Percentiles rank a stretch among this genome's conserved stretches.
Conservation (phyloP, 164 flowering plant genomes). For the Stephania cephalantha region DNA sequence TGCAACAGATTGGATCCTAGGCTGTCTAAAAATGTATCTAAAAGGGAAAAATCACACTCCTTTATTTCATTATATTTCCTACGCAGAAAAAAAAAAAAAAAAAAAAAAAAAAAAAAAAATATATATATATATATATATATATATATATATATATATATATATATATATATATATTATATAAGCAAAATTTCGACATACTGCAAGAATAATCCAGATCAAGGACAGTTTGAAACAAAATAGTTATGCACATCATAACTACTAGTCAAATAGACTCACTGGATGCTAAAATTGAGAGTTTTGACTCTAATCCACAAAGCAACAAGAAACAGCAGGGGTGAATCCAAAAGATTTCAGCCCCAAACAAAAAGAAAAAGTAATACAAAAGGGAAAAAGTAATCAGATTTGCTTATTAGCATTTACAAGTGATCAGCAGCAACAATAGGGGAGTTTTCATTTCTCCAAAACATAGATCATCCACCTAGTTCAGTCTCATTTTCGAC, state of each 20-base stretch:
- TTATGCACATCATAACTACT: background rate
- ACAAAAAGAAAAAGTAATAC: background rate
- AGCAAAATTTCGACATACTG: background rate
- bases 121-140: background rate
- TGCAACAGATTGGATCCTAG: background rate
- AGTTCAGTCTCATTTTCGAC: conserved; percentile 12
- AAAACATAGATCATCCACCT: conserved; percentile 7
- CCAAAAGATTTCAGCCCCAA: background rate
- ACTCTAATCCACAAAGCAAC: background rate
- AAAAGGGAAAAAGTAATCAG: background rate
- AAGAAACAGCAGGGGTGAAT: conserved; percentile 1
- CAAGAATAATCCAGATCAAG: too few relatives aligned
- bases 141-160: background rate
- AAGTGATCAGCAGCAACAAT: conserved; percentile 10
- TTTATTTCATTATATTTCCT: background rate
- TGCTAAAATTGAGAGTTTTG: background rate
- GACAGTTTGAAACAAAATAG: background rate
- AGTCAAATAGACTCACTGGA: background rate
- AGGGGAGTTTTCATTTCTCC: conserved; percentile 6
- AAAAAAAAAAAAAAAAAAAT: too few relatives aligned
- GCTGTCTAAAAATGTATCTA: background rate
- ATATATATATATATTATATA: background rate
- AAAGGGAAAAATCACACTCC: background rate
- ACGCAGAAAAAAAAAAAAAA: background rate
- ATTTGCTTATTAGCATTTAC: conserved; percentile 25